Evolutionary conservation across 2,329 filamentous ascomycete species (phyloP), one percentile per base, ranked within the genome.

Genomic region (Aspergillus fijiensis): DNA sequence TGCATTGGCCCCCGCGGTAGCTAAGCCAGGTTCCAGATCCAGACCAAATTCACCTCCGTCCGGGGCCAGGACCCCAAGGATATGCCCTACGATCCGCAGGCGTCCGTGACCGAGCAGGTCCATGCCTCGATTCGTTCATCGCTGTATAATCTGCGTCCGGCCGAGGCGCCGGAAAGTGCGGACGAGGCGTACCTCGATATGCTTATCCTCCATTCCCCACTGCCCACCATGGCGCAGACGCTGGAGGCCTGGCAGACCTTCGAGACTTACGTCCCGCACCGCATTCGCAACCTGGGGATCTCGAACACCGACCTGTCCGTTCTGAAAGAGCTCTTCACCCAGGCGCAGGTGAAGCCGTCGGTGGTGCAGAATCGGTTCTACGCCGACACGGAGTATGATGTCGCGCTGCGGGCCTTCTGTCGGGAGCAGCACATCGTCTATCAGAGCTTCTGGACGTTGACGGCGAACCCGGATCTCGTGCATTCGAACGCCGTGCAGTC

Each of bases 291-390:
- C 31, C 79, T 95, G 7, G 91, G 91, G 47, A 88, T 95, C 58
- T 92, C 89, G 57, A 95, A 95, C 73, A 84, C 85, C n/a, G 78
- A 80, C n/a, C 75, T 89, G 2, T 72, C 80, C 0, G 74, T 85
- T 1, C 79, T 95, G 0, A 72, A 82, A 55, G 74, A 76, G 4
- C 75, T 92, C 1, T 71, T 68, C 1, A 69, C 78, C 1, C 67
- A 76, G 19, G 77, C 79, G 3, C 75, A 67, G 0, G 70, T 86
- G 65, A 84, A 82, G 64, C 85, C 85, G 0, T 79, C 83, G 1
- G 82, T 92, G 1, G 87, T 93, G 5, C 91, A 95, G 76, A 94
- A 95, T 69, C 84, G 89, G 1, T 91, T 95, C 75, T 84, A 88
- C 69, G 74, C 77, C 1, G 75, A 77, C 2, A 89, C 85, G 0